Conservation (phyloP, 345 rosid species). For the Physaria fendleri region DNA sequence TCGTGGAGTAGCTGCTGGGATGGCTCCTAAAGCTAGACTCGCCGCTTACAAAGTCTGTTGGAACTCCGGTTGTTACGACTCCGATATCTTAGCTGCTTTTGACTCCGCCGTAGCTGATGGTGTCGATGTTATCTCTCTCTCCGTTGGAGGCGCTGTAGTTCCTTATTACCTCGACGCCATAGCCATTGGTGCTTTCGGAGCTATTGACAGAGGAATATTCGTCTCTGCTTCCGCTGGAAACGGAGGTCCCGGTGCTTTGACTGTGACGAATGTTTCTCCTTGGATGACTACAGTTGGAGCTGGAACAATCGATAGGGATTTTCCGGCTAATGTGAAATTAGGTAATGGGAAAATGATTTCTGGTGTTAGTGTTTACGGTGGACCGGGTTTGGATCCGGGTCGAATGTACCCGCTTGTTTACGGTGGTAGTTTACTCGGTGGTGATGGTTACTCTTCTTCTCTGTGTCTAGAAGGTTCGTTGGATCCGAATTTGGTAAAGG, state of each 20-base stretch:
- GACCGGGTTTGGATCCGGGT: constrained; percentile 45
- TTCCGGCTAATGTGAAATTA: constrained; percentile 71
- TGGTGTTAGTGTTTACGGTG: constrained; percentile 69
- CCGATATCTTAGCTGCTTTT: constrained; percentile 85
- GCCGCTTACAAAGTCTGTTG: constrained; percentile 93
- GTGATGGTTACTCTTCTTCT: constrained; percentile 68
- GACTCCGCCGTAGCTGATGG: constrained; percentile 79
- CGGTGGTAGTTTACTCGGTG: constrained; percentile 54
- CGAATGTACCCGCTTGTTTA: constrained; percentile 66
- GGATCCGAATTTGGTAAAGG: constrained; percentile 52
- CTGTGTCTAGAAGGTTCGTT: constrained; percentile 78
- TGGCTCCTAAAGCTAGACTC: constrained; percentile 89
- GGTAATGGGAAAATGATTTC: constrained; percentile 57
- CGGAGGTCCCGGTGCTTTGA: constrained; percentile 82
- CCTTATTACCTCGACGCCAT: constrained; percentile 91
- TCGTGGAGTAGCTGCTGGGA: constrained; percentile 77
- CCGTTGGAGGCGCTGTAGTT: constrained; percentile 86
- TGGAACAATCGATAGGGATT: constrained; percentile 73
- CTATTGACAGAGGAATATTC: constrained; percentile 57
- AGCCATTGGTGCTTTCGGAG: constrained; percentile 82
- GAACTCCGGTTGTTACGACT: constrained; percentile 88
- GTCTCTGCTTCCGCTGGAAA: constrained; percentile 94
- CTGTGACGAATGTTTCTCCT: constrained; percentile 78
- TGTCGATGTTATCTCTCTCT: constrained; percentile 77
- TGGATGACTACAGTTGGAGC: constrained; percentile 91